Evolutionary conservation across 495 filamentous ascomycete genomes (phyloP), one percentile per base, ranked within the genome.

Genomic region (Lichenothelia convexa): DNA sequence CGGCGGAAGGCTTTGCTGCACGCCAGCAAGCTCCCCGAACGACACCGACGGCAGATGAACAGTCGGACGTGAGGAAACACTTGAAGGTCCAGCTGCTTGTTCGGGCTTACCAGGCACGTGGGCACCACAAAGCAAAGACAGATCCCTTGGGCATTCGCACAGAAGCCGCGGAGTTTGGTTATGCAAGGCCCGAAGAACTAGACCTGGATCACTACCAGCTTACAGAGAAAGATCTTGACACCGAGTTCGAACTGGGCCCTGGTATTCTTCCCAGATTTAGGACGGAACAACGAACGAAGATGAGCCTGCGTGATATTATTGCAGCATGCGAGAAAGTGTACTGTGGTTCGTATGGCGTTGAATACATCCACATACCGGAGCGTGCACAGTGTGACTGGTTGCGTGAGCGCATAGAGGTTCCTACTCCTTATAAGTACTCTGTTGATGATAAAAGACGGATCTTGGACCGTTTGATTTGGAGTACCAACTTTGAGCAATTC

Each of bases 331-430:
- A 97, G 64, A 75, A 74, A 52, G 77, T 93, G 48, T 97, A 97
- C 69, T 93, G 87, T 56, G 83, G 91, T 42, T 80, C 84, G 13
- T 94, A 92, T 56, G 89, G 89, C 53, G 72, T 93, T 38, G 89
- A 97, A 57, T 95, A 93, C 57, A 94, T 97, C 51, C 89, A 97
- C 60, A 97, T 97, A 41, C 86, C 89, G 30, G 89, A 95, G 58
- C 70, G 91, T 45, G 81, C 87, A 55, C 86, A 93, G 55, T 97
- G 89, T 62, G 89, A 97, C 60, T 97, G 89, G 89, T 72, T 97
- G 39, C 71, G 89, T 42, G 77, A 93, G 56, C 83, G 87, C 36
- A 67, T 93, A 51, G 91, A 97, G 63, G 75, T 97, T 34, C 86
- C 87, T 39, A 69, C 78, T 45, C 83, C 91, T 7, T 95, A 91